These are phyloP conservation scores for Mycena metata DNA, from an alignment of 768 basidiomycete species.

Conservation along the genomic window DNA sequence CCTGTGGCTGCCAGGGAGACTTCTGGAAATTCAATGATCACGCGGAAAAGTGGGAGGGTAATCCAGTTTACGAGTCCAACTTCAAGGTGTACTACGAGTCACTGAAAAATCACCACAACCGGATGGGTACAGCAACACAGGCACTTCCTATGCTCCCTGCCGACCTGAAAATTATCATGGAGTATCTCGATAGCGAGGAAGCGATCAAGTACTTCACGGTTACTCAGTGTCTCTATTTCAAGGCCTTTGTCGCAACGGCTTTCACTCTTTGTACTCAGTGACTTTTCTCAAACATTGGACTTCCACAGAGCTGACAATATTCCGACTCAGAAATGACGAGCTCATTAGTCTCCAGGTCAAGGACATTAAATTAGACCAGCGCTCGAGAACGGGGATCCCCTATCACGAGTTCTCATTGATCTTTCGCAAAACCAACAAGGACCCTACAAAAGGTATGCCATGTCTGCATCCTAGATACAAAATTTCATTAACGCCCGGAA, in stretches of 20 bases:
- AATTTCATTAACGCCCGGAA: not conserved
- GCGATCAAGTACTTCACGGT: constrained; percentile 19
- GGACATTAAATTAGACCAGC: constrained; percentile 25
- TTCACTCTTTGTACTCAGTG: constrained; percentile 39
- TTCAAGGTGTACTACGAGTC: constrained; percentile 38
- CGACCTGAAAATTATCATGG: constrained; percentile 39
- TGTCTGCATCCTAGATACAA: not conserved
- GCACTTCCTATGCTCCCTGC: constrained; percentile 41
- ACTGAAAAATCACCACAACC: constrained; percentile 36
- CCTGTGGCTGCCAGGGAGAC: constrained; percentile 37
- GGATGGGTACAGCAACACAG: constrained; percentile 33
- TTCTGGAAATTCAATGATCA: constrained; percentile 36
- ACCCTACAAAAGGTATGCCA: constrained; percentile 36
- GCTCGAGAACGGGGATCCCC: constrained; percentile 13
- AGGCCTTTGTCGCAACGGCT: constrained; percentile 38
- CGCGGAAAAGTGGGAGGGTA: constrained; percentile 38
- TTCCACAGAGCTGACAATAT: not conserved
- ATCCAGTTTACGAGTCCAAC: constrained; percentile 39
- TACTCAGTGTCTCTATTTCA: constrained; percentile 33
- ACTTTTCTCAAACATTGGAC: too few relatives aligned
- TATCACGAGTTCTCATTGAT: constrained; percentile 37
- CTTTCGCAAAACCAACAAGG: constrained; percentile 42
- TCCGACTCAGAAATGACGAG: constrained; percentile 34
- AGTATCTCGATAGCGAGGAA: constrained; percentile 30
- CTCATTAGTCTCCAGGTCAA: constrained; percentile 34